These are phyloP conservation scores for Sideroxylon spinosum DNA, from an alignment of 179 eudicot species.

Conservation along the genomic window DNA sequence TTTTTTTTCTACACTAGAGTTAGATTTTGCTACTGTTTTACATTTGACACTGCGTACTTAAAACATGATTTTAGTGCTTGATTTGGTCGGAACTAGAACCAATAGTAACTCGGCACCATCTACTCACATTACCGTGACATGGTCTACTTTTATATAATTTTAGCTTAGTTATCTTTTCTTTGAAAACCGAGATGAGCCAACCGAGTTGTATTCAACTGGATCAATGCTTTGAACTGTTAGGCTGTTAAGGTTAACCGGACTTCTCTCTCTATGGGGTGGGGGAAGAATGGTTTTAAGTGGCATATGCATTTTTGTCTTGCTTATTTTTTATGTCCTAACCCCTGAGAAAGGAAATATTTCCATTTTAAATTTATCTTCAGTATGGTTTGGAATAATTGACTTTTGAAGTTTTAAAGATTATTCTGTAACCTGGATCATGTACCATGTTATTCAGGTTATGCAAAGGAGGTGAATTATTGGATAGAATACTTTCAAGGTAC, in stretches of 20 bases:
- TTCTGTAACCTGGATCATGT: constrained; percentile 2
- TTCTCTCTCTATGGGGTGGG: not conserved
- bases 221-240: constrained; percentile 5
- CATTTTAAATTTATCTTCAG: not conserved
- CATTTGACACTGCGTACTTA: not conserved
- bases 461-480: constrained; percentile 85
- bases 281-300: not conserved
- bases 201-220: not conserved
- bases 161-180: not conserved
- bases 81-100: not conserved
- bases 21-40: not conserved
- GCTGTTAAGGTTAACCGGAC: not conserved
- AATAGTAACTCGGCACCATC: not conserved
- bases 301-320: constrained; percentile 1
- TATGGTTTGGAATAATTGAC: not conserved
- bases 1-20: not conserved
- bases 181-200: not conserved
- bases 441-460: constrained; percentile 54
- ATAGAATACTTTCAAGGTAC: constrained; percentile 74
- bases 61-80: constrained; percentile 5
- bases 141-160: constrained; percentile 1
- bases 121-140: not conserved
- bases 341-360: not conserved
- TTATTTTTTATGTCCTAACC: not conserved
- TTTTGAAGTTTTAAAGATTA: not conserved